These are phyloP conservation scores for Fusarium subtropicale DNA, from an alignment of 2,329 filamentous ascomycete genomes.

Conservation along the genomic window DNA sequence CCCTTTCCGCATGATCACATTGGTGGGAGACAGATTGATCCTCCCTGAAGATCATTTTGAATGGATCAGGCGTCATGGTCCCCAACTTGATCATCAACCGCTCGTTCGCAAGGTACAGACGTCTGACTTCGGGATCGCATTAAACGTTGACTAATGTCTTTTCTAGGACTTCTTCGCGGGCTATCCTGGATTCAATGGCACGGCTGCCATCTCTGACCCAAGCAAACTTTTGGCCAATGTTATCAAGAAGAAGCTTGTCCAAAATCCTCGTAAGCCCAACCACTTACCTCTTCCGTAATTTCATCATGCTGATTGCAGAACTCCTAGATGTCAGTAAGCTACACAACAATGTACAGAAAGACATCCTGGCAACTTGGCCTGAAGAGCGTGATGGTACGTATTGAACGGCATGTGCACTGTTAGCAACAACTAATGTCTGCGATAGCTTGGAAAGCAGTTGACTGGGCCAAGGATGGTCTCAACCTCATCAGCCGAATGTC, in stretches of 20 bases:
- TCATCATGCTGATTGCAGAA: too few species aligned
- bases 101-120: not conserved
- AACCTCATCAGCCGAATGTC: not conserved
- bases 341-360: not conserved
- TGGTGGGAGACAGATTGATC: not conserved
- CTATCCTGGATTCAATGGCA: not conserved
- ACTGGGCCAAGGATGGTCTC: not conserved
- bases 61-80: not conserved
- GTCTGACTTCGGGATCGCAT: too few species aligned
- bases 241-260: not conserved
- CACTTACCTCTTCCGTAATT: too few species aligned
- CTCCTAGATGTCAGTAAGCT: not conserved
- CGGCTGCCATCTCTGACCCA: not conserved
- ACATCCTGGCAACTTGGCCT: not conserved
- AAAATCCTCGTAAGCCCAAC: not conserved
- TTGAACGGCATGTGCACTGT: too few species aligned
- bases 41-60: not conserved
- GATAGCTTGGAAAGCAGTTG: not conserved
- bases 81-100: not conserved
- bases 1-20: not conserved
- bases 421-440: rapidly evolving
- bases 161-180: not conserved
- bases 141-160: too few species aligned
- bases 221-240: not conserved
- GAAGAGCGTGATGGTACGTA: not conserved